Conservation (phyloP, 495 filamentous ascomycete species). For the Penicillium antarcticum region DNA sequence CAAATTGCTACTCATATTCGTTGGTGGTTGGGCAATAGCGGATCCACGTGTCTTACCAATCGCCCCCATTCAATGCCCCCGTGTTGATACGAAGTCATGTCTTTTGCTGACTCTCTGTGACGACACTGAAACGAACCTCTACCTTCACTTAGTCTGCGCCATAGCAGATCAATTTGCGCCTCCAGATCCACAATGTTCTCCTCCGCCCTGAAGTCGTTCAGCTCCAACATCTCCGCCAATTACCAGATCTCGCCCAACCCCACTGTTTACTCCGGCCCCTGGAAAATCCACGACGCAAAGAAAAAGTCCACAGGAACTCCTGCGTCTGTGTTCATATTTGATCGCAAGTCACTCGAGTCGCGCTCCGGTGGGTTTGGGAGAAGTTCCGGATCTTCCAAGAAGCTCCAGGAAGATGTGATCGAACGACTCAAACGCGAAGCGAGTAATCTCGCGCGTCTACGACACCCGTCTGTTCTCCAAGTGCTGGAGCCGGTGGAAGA, state of each 20-base stretch:
- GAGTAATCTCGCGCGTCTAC: slow-evolving; percentile 75
- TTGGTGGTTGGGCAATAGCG: neutral
- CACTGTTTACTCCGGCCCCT: slow-evolving; percentile 75
- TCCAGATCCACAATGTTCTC: slow-evolving; percentile 70
- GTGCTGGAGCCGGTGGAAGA: slow-evolving; percentile 95
- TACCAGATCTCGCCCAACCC: slow-evolving; percentile 73
- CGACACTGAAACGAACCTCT: slow-evolving; percentile 9
- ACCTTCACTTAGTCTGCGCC: neutral
- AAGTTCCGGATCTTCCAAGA: slow-evolving; percentile 67
- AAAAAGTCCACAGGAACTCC: slow-evolving; percentile 87
- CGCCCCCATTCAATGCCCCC: neutral
- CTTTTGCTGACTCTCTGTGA: slow-evolving; percentile 1
- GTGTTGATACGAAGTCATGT: slow-evolving; percentile 6
- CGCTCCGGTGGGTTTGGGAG: slow-evolving; percentile 56
- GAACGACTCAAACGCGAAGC: slow-evolving; percentile 91
- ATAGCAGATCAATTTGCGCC: neutral
- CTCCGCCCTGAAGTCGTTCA: slow-evolving; percentile 86
- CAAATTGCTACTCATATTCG: neutral
- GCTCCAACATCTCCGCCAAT: slow-evolving; percentile 85
- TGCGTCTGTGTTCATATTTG: slow-evolving; percentile 93
- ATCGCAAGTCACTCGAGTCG: slow-evolving; percentile 77
- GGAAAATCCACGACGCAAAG: slow-evolving; percentile 97
- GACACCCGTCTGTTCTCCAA: slow-evolving; percentile 90
- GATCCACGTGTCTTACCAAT: neutral
- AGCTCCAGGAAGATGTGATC: slow-evolving; percentile 79